phyloP scores from a whole-genome alignment of 495 filamentous ascomycete species.

The Thermothielavioides terrestris region DNA sequence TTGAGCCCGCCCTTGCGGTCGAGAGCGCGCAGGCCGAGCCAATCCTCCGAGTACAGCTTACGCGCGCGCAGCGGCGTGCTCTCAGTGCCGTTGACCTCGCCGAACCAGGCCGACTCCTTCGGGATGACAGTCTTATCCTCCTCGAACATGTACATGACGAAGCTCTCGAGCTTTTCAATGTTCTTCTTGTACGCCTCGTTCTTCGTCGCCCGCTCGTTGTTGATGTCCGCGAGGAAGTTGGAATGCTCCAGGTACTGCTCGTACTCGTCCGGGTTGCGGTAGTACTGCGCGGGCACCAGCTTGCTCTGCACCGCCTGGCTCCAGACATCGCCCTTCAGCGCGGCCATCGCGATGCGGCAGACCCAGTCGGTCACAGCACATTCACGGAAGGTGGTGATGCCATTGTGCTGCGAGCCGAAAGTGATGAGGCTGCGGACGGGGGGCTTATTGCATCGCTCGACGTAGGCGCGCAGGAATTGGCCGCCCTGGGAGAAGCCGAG shows the following conservation, averaged over 20 bases:
- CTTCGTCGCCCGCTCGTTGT: constrained; percentile 77
- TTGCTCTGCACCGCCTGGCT: constrained; percentile 59
- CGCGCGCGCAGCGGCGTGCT: constrained; percentile 62
- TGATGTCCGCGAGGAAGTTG: constrained; percentile 97
- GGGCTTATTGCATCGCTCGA: constrained; percentile 81
- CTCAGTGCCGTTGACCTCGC: constrained; percentile 67
- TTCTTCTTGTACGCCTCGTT: constrained; percentile 67
- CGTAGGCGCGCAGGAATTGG: constrained; percentile 87
- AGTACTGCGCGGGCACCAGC: constrained; percentile 94
- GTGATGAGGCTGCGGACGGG: constrained; percentile 78
- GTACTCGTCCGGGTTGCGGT: constrained; percentile 62
- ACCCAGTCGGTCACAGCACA: constrained; percentile 61
- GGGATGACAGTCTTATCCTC: constrained; percentile 82
- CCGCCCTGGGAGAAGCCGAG: constrained; percentile 94
- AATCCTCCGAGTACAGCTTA: constrained; percentile 79
- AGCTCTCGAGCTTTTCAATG: constrained; percentile 59
- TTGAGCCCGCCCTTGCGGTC: constrained; percentile 72
- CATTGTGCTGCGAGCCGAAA: constrained; percentile 90
- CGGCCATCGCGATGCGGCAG: constrained; percentile 64
- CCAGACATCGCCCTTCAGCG: constrained; percentile 72
- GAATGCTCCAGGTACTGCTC: constrained; percentile 71
- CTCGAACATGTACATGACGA: constrained; percentile 86
- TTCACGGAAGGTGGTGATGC: constrained; percentile 72
- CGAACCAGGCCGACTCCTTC: constrained; percentile 87
- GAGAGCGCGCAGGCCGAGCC: constrained; percentile 76